phyloP scores from a whole-genome alignment of 257 asterid genomes.

The Mitragyna speciosa region DNA sequence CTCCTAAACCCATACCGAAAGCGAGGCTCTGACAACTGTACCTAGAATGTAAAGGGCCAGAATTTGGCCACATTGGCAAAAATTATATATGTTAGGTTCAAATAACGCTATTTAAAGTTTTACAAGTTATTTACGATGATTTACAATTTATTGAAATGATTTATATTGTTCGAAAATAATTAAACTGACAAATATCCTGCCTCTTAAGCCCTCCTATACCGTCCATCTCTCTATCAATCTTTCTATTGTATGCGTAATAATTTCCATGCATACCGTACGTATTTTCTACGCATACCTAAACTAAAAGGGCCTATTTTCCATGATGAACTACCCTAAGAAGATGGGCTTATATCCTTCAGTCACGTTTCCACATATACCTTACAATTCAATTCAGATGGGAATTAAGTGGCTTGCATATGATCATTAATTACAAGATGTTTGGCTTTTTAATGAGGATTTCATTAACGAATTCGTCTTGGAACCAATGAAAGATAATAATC shows the following conservation, averaged over 20 bases:
- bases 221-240: not conserved
- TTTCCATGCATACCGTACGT: not conserved
- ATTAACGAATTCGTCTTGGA: not conserved
- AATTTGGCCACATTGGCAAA: too few species aligned
- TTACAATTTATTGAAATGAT: too few species aligned
- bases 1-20: too few species aligned
- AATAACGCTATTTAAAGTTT: too few species aligned
- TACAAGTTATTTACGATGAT: too few species aligned
- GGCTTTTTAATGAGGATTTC: not conserved
- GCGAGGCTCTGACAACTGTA: too few species aligned
- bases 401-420: not conserved
- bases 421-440: not conserved
- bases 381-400: not conserved
- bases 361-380: not conserved
- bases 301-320: constrained; percentile 11
- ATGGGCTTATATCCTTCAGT: constrained; percentile 19
- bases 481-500: not conserved
- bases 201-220: not conserved
- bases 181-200: too few species aligned
- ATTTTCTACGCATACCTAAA: constrained; percentile 21
- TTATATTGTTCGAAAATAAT: too few species aligned
- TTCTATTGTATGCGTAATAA: too few species aligned
- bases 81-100: too few species aligned
- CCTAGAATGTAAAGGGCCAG: too few species aligned
- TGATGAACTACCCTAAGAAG: constrained; percentile 20